A percentile compares a stretch with the other conserved stretches of the same genome.
Conservation (phyloP, 1,284 basidiomycete species). For the Rhodotorula sp. region DNA sequence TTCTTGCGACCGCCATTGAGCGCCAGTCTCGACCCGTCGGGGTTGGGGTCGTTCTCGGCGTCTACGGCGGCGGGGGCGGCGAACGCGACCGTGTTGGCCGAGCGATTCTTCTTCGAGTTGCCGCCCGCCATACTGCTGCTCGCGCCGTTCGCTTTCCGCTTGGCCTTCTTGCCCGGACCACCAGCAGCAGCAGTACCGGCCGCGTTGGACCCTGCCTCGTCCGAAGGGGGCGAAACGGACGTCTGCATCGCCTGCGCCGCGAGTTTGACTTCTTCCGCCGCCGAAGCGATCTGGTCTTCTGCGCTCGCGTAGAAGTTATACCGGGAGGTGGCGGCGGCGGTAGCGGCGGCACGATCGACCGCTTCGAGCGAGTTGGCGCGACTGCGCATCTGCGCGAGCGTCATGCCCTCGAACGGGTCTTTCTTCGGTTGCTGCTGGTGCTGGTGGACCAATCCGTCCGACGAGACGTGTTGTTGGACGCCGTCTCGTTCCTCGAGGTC, state of each 20-base stretch:
- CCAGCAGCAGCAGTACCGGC: neutral
- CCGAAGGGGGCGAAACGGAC: neutral
- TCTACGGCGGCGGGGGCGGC: neutral
- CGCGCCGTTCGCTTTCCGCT: slow-evolving; percentile 25
- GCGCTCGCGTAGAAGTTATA: neutral
- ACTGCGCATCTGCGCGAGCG: slow-evolving; percentile 26
- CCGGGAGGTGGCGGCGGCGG: neutral
- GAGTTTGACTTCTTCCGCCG: slow-evolving; percentile 20
- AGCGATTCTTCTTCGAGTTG: slow-evolving; percentile 3
- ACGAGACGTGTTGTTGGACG: neutral
- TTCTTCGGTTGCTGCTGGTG: neutral
- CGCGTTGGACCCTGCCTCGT: neutral
- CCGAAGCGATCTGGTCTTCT: neutral
- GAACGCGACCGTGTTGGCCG: neutral
- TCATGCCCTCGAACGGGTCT: slow-evolving; percentile 38
- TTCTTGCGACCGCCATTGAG: slow-evolving; percentile 36
- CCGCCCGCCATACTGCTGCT: slow-evolving; percentile 4
- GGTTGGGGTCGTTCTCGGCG: neutral
- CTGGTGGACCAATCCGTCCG: neutral
- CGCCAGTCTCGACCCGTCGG: neutral
- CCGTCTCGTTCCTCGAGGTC: slow-evolving; percentile 3
- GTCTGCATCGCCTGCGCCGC: slow-evolving; percentile 4
- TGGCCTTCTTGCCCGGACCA: slow-evolving; percentile 25
- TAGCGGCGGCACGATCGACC: slow-evolving; percentile 11
- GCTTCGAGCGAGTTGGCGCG: slow-evolving; percentile 29